Evolutionary conservation across 83 land plant genomes (phyloP).

Genomic region (Picea abies): DNA sequence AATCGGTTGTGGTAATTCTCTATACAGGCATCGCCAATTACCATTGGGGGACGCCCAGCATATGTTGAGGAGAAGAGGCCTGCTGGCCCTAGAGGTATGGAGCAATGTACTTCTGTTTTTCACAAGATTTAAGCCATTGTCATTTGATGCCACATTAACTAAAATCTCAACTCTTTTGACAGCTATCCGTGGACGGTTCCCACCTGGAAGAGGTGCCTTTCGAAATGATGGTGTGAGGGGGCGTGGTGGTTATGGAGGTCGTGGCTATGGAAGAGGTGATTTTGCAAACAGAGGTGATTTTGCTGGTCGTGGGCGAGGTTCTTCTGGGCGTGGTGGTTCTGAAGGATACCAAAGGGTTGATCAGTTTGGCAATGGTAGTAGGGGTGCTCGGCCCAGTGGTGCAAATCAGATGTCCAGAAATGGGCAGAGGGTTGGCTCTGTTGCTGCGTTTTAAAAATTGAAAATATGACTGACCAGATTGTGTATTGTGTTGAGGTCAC

Average conservation of each 20-base stretch:
- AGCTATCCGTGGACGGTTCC: slow-evolving; percentile 32
- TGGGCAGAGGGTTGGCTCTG: neutral
- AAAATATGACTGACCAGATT: no score
- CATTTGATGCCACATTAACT: neutral
- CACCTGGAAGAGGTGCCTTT: slow-evolving; percentile 37
- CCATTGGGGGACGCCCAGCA: slow-evolving; percentile 54
- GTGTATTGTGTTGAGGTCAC: no score
- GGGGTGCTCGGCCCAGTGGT: neutral
- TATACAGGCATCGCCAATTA: slow-evolving; percentile 58
- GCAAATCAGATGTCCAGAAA: neutral
- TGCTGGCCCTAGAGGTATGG: slow-evolving; percentile 54
- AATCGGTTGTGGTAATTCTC: neutral
- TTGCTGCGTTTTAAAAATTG: no score
- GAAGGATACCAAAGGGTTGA: slow-evolving; percentile 33
- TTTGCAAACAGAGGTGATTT: no score
- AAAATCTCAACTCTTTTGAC: slow-evolving; percentile 7
- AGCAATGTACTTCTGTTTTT: neutral
- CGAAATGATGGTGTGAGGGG: no score
- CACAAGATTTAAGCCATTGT: neutral
- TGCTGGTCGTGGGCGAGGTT: neutral
- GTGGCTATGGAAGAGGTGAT: no score
- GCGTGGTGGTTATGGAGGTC: slow-evolving; percentile 23
- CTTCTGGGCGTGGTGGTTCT: no score
- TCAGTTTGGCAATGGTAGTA: slow-evolving; percentile 26
- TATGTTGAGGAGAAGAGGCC: slow-evolving; percentile 66